A percentile compares a stretch with the other conserved stretches of the same genome.
Evolutionary conservation across 192 early-diverging fungal genomes (phyloP).

Genomic region (Podila horticola): DNA sequence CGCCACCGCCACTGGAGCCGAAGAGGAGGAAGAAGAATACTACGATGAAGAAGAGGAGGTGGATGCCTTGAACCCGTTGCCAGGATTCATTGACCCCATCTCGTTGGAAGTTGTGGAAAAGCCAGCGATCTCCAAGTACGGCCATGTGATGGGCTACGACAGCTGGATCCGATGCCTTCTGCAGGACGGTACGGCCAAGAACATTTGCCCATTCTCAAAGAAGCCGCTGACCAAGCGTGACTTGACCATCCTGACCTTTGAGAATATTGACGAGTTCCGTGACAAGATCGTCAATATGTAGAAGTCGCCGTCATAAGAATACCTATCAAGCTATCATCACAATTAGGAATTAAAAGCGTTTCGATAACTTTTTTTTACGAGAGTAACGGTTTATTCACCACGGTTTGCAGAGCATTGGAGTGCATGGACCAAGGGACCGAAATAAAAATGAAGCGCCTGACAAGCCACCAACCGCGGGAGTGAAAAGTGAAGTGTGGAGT

Average conservation of each 20-base stretch:
- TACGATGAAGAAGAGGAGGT: slow-evolving; percentile 52
- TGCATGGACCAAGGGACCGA: too few species aligned
- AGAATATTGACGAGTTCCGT: slow-evolving; percentile 85
- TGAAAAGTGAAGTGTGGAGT: background rate
- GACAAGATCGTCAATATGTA: slow-evolving; percentile 6
- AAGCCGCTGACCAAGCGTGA: slow-evolving; percentile 93
- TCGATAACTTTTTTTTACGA: too few species aligned
- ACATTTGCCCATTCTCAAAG: slow-evolving; percentile 95
- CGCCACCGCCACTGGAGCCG: slow-evolving; percentile 22
- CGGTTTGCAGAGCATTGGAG: too few species aligned
- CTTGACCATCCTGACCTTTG: slow-evolving; percentile 78
- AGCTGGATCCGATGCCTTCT: slow-evolving; percentile 90
- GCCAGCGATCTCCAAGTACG: slow-evolving; percentile 95
- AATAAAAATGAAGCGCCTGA: too few species aligned
- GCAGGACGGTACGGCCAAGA: slow-evolving; percentile 80
- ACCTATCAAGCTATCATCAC: too few species aligned
- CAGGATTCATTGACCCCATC: slow-evolving; percentile 94
- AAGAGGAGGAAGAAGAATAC: slow-evolving; percentile 53
- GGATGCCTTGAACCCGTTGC: slow-evolving; percentile 82
- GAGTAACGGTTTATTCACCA: too few species aligned
- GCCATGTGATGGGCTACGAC: slow-evolving; percentile 90
- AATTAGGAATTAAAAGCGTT: too few species aligned
- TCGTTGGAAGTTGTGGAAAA: slow-evolving; percentile 90
- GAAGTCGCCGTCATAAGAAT: too few species aligned
- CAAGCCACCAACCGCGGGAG: too few species aligned